Conservation (phyloP, 257 asterid genomes). For the Rhazya stricta region DNA sequence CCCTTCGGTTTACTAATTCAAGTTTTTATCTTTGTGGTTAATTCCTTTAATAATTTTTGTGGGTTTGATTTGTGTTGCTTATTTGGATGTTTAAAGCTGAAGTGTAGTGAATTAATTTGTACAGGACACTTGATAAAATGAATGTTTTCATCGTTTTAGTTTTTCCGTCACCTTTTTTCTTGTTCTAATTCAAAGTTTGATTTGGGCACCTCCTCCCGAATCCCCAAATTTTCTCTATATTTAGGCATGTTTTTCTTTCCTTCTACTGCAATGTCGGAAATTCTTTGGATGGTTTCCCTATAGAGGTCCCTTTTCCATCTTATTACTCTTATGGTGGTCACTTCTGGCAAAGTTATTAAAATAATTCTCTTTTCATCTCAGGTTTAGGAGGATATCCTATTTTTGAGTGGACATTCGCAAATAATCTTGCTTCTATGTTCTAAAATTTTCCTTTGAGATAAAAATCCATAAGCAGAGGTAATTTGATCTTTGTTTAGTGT, state of each 20-base stretch:
- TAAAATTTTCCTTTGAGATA: not conserved
- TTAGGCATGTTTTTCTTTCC: not conserved
- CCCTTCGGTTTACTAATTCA: not conserved
- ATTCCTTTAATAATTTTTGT: not conserved
- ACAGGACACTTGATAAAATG: not conserved
- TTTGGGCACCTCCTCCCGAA: not conserved
- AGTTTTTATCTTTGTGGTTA: not conserved
- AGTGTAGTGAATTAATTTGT: not conserved
- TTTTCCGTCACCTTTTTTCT: not conserved
- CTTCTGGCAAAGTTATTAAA: not conserved
- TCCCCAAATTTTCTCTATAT: not conserved
- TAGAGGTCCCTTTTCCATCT: not conserved
- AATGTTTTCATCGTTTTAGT: not conserved
- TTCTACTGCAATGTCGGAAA: not conserved
- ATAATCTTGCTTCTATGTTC: not conserved
- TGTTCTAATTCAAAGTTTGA: not conserved
- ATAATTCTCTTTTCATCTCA: not conserved
- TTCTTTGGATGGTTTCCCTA: not conserved
- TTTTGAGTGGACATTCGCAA: not conserved
- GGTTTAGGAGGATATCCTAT: not conserved
- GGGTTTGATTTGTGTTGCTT: not conserved
- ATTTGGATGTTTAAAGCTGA: not conserved
- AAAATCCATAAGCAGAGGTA: not conserved
- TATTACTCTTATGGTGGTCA: not conserved
- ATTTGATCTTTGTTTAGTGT: not conserved